Percentiles rank a stretch among this genome's conserved stretches.
Conservation (phyloP, 2,329 filamentous ascomycete species). For the Ploettnerulaceae sp. region DNA sequence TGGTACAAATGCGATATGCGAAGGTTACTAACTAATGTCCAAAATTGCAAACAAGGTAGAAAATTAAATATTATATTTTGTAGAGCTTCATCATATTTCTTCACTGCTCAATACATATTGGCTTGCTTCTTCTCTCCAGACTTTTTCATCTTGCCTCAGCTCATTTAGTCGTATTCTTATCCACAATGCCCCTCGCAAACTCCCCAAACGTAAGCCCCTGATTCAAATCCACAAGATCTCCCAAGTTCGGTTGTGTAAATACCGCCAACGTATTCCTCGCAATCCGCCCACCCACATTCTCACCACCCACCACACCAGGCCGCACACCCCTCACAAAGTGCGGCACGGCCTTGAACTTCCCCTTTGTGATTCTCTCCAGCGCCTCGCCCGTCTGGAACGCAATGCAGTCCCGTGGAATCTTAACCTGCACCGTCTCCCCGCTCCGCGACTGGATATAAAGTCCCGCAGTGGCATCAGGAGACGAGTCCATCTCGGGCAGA, state of each 20-base stretch:
- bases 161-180: constrained; percentile 34
- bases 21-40: too few relatives aligned
- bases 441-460: constrained; percentile 90
- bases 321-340: constrained; percentile 85
- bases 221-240: constrained; percentile 67
- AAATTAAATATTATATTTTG: neutral
- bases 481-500: constrained; percentile 65
- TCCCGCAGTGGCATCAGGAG: constrained; percentile 79
- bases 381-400: constrained; percentile 96
- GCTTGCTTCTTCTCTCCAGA: neutral
- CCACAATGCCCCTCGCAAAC: constrained; percentile 51
- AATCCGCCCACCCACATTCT: constrained; percentile 46
- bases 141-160: neutral
- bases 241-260: constrained; percentile 93
- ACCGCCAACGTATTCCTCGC: constrained; percentile 88
- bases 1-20: too few relatives aligned
- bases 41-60: too few relatives aligned
- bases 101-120: neutral
- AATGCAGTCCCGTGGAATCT: constrained; percentile 84
- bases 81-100: neutral
- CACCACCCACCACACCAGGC: constrained; percentile 39
- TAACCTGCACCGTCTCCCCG: constrained; percentile 80
- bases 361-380: constrained; percentile 83
- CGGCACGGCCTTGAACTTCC: constrained; percentile 87
- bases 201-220: constrained; percentile 67